A percentile compares a stretch with the other conserved stretches of the same genome.
phyloP scores from a whole-genome alignment of 257 asterid genomes.

The Plantago major region DNA sequence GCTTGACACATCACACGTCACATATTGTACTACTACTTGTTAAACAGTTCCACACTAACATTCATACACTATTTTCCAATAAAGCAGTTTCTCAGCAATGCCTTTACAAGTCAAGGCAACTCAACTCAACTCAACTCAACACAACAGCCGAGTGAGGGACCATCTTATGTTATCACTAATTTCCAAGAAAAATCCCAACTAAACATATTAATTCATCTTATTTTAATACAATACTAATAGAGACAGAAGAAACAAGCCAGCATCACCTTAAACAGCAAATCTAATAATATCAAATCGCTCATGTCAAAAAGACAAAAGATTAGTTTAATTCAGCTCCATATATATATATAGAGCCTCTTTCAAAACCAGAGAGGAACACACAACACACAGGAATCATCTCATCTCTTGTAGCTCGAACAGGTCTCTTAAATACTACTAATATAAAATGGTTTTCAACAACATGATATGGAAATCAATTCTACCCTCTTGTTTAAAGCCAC shows the following conservation, averaged over 20 bases:
- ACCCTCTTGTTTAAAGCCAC: constrained; percentile 11
- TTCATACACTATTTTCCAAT: background rate
- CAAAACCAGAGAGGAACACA: background rate
- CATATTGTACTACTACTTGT: background rate
- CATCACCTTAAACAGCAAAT: no score
- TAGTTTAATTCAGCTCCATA: background rate
- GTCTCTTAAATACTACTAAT: background rate
- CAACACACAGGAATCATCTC: background rate
- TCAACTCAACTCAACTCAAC: background rate
- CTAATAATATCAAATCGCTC: no score
- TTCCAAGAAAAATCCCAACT: no score
- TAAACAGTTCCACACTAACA: background rate
- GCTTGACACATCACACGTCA: background rate
- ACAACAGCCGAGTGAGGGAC: no score
- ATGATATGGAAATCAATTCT: constrained; percentile 15
- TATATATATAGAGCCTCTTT: background rate
- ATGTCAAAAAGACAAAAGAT: background rate
- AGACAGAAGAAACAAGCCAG: no score
- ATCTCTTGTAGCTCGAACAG: background rate
- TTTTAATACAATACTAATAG: no score
- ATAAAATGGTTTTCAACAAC: constrained; percentile 12
- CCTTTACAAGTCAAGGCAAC: constrained; percentile 9
- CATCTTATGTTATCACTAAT: no score
- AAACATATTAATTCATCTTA: no score
- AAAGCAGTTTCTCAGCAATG: background rate